phyloP scores from a whole-genome alignment of 352 stramenopile genomes.

The Discostella stelligera region DNA sequence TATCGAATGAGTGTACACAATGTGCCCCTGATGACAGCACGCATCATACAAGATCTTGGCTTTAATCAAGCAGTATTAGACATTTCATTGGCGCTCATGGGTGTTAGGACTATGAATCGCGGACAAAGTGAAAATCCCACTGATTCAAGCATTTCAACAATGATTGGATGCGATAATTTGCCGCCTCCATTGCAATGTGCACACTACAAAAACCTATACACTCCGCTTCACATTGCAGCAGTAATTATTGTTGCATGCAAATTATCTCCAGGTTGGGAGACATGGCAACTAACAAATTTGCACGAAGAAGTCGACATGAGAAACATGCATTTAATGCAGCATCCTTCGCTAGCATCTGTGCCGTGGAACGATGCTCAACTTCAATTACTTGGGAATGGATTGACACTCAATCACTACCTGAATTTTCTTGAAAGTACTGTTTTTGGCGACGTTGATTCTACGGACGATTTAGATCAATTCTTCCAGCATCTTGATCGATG shows the following conservation, averaged over 20 bases:
- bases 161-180: conserved; percentile 10
- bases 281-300: conserved; percentile 47
- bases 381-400: conserved; percentile 47
- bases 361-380: conserved; percentile 60
- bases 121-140: conserved; percentile 12
- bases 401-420: conserved; percentile 51
- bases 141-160: conserved; percentile 12
- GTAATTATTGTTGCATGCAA: conserved; percentile 65
- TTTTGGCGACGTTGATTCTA: conserved; percentile 21
- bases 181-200: conserved; percentile 33
- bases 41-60: conserved; percentile 60
- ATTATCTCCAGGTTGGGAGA: conserved; percentile 62
- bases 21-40: conserved; percentile 51
- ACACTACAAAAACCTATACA: conserved; percentile 42
- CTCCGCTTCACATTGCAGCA: conserved; percentile 49
- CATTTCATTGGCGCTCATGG: conserved; percentile 59
- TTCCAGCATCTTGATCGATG: conserved; percentile 42
- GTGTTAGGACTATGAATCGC: conserved; percentile 25
- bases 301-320: conserved; percentile 2
- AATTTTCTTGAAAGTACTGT: conserved; percentile 60
- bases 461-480: conserved; percentile 29
- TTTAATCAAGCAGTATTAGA: conserved; percentile 63
- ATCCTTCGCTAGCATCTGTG: conserved; percentile 25
- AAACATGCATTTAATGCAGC: conserved; percentile 1
- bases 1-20: conserved; percentile 48